Evolutionary conservation across 1,284 basidiomycete species (phyloP), one percentile per base, ranked within the genome.

Genomic region (Thelephora terrestris): DNA sequence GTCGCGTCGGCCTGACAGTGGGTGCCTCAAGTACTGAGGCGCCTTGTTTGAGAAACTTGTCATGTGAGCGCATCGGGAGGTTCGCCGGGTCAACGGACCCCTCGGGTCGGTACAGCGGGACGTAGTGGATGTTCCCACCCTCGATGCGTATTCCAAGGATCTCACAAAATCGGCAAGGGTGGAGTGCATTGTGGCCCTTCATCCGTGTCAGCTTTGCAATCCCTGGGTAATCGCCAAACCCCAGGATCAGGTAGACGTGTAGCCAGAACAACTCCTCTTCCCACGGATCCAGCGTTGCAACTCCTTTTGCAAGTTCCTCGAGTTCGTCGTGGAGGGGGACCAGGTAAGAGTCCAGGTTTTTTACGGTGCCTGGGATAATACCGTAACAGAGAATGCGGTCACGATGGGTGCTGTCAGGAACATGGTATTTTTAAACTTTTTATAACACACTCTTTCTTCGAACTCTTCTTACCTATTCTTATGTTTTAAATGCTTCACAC

Each of bases 121-220:
- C 25, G 9, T 27, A 27, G 25, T 27, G 9, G 5, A 27, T 9
- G 4, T 27, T 27, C 25, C 4, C 25, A 5, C 25, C 25, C 9
- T 4, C 5, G n/a, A 58, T 52, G 1, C 57, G 55, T 1, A 75
- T 24, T 7, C 64, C 71, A 7, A 43, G 49, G 12, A 75, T 73
- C 1, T 59, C 54, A 55, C 73, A 76, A 54, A 68, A 66, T 3
- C 66, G 64, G 53, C 74, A 76, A 0, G 74, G 72, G 2, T 34
- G 58, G 20, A 61, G 39, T 0, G 64, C 67, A 49, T 75, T 75
- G 46, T 73, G 70, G 0, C 73, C 73, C 51, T 73, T 74, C 64
- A 74, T 70, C 1, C 58, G 50, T 64, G 73, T 66, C 3, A 74
- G 36, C 61, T 70, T 68, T 0, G 67, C 61, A 0, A 74, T 56